These are phyloP conservation scores for Lasiosphaeria miniovina DNA, from an alignment of 495 filamentous ascomycete genomes.

Conservation along the genomic window DNA sequence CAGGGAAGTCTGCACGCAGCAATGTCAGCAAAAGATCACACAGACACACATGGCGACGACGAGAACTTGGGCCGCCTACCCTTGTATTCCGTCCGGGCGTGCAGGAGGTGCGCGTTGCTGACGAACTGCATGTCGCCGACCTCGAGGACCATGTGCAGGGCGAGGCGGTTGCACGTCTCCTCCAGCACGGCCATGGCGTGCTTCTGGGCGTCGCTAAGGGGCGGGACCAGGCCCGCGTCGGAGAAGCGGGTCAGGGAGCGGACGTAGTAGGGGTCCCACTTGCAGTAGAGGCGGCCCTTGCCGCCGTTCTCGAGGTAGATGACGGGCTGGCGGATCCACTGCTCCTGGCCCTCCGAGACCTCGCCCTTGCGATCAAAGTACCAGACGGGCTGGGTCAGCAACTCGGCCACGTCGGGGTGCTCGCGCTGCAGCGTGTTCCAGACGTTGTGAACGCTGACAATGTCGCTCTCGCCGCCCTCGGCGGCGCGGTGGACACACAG, in stretches of 20 bases:
- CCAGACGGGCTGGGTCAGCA: constrained; percentile 75
- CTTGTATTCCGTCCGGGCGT: constrained; percentile 65
- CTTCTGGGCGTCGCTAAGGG: constrained; percentile 59
- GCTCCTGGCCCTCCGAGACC: constrained; percentile 66
- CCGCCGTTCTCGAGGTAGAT: constrained; percentile 64
- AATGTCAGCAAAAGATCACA: constrained; percentile 17
- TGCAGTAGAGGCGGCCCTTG: constrained; percentile 48
- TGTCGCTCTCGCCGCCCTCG: constrained; percentile 81
- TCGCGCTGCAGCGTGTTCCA: constrained; percentile 75
- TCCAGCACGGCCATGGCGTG: constrained; percentile 66
- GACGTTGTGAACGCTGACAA: constrained; percentile 75
- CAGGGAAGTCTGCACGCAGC: constrained; percentile 55
- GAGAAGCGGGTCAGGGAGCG: constrained; percentile 65
- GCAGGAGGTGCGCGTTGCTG: constrained; percentile 64
- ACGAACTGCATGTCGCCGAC: constrained; percentile 80
- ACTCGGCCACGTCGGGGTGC: constrained; percentile 74
- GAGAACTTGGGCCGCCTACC: constrained; percentile 18
- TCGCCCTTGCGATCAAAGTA: constrained; percentile 96
- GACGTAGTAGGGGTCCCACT: constrained; percentile 81
- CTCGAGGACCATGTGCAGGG: constrained; percentile 74
- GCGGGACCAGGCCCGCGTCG: constrained; percentile 62
- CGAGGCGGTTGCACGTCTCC: constrained; percentile 58
- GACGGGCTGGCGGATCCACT: constrained; percentile 69
- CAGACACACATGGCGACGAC: background rate
- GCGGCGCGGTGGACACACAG: constrained; percentile 76